Evolutionary conservation across 345 rosid genomes (phyloP), one percentile per base, ranked within the genome.

Genomic region (Salix udensis): DNA sequence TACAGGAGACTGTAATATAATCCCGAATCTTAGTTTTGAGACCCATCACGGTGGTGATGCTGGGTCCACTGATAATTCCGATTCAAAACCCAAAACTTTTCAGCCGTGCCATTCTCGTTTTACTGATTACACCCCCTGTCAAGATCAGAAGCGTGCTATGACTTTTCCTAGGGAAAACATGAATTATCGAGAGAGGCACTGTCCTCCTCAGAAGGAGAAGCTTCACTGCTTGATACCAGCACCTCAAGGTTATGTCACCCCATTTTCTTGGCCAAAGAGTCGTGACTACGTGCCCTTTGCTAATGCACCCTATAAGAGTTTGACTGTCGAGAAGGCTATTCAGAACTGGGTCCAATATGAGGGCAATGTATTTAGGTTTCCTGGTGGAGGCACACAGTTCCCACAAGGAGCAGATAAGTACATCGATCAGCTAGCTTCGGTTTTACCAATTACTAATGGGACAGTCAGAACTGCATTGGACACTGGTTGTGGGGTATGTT

Each of bases 341-440:
- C 99, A 96, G 89, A 96, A 96, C 67, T 96, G 99, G 99, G 89
- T 96, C 78, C 98, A 96, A 78, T 96, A 89, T 44, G 98, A 96
- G 76, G 99, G 98, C 16, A 91, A 88, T 30, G 98, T 96, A 46
- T 96, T 96, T 77, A 89, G 94, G 81, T 96, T 96, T 83, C 99
- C 99, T 0, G 99, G 99, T 28, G 99, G 99, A 18, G 99, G 99
- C 74, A 96, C 99, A 37, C 98, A 94, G 87, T 96, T 96, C 60
- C 99, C 99, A 68, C 99, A 96, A 71, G 99, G 99, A 75, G 99
- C 98, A 15, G 96, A 96, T 77, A 91, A 90, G 83, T 96, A 96
- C 80, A 94, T 96, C 10, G 93, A 94, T 80, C 94, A 96, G 86
- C 92, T 96, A 70, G 97, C 98, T 71, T 90, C 96, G 0, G 97